Base-by-base conservation (phyloP, 2,329 filamentous ascomycete species). In the Nannizziopsis arthrosporioides region DNA sequence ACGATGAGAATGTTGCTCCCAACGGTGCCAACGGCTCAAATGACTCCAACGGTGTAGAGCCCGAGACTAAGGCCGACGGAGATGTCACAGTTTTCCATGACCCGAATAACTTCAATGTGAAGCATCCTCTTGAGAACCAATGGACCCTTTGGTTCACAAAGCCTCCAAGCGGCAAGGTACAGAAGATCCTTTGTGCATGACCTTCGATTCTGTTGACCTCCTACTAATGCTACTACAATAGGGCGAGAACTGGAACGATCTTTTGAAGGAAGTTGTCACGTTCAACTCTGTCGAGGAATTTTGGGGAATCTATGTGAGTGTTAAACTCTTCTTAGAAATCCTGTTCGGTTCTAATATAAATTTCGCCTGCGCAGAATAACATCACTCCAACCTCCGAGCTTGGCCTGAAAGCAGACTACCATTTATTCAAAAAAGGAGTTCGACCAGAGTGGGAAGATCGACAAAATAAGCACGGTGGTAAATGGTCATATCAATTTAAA, bases 131-230 rank as follows among this genome's bases (percentile, higher is more conserved):
- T 53, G 89, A 94, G 78, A 85, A 95, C 75, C 84, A 85, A 66
- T 98, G 92, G 92, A 96, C 92, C 51, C 76, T 98, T 49, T 98
- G 93, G 93, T 98, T 96, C 75, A 96, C 90, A 62, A 96, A 96
- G 78, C 90, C 92, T 47, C 85, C 90, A 38, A 93, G 82, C 66
- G 89, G 88, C 73, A 95, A 93, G 83, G 88, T 92, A 69, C 51
- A 73, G 17, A 15, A 43, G 14, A 46, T 39, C 44, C 19, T 22
- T 15, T 35, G 11, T 35, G 27, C 10, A 27, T 32, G 18, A 6
- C n/a, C 19, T 11, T 41, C 19, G 31, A 9, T 37, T 9, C 9
- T 10, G n/a, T 32, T 47, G 37, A 47, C 30, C 12, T 11, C 2
- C 17, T 34, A 4, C 18, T 42, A 30, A 30, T 36, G 12, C 2